These are phyloP conservation scores for Geranomyces michiganensis DNA, from an alignment of 192 early-diverging fungal species.

Conservation along the genomic window DNA sequence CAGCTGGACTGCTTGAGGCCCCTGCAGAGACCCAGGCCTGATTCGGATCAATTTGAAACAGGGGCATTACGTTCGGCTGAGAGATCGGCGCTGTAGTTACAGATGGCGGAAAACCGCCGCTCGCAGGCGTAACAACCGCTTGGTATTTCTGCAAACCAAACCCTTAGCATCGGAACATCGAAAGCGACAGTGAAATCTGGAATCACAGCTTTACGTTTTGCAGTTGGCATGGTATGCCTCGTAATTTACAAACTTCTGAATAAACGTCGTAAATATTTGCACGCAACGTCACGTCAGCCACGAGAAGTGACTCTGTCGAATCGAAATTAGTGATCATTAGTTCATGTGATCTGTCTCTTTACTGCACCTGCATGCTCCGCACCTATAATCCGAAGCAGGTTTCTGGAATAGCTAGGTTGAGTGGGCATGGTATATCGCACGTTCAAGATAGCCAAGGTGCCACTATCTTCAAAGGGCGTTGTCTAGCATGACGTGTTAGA, in stretches of 20 bases:
- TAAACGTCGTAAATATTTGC: constrained; percentile 83
- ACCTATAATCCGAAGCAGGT: constrained; percentile 49
- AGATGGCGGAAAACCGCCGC: not conserved
- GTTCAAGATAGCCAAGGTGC: constrained; percentile 86
- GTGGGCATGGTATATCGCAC: constrained; percentile 79
- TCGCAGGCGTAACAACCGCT: constrained; percentile 22
- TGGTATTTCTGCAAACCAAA: not conserved
- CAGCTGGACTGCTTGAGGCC: too few species aligned
- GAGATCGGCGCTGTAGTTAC: constrained; percentile 8
- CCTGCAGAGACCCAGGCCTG: constrained; percentile 23
- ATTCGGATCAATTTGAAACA: not conserved
- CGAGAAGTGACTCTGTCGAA: constrained; percentile 66
- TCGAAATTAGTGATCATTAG: too few species aligned
- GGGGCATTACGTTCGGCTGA: not conserved
- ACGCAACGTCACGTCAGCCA: constrained; percentile 73
- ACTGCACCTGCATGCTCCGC: too few species aligned
- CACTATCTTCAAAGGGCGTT: constrained; percentile 92
- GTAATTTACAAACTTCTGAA: constrained; percentile 63
- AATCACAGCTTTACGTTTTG: constrained; percentile 53
- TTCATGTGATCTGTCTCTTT: too few species aligned
- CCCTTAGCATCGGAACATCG: not conserved
- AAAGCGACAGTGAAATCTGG: too few species aligned
- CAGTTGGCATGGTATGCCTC: constrained; percentile 65
- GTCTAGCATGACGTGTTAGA: constrained; percentile 41
- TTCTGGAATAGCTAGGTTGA: constrained; percentile 57